Evolutionary conservation across 2,329 filamentous ascomycete species (phyloP), one percentile per base, ranked within the genome.

Genomic region (Fusarium equiseti): DNA sequence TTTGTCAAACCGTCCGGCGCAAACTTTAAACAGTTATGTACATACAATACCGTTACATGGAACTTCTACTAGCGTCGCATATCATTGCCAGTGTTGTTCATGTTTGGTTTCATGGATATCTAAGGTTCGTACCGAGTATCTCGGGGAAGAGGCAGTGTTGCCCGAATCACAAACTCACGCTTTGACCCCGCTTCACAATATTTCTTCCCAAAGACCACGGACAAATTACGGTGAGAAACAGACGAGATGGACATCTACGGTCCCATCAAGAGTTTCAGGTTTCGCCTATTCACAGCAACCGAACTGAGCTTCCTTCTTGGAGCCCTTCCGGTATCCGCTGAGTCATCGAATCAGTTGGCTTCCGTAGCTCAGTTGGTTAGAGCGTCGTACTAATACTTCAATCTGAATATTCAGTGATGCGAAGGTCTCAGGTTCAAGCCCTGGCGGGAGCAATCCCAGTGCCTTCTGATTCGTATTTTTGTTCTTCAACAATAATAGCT

Each of bases 321-420:
- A 16, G 16, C 22, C 8, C 15, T 44, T 44, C 42, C 42, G 42
- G 20, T 24, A 6, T 44, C 42, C 42, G 42, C 42, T 44, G 42
- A 44, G 42, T 44, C 42, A 44, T 44, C 22, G 42, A 44, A 44
- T 44, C 35, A 32, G 49, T 38, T 18, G 49, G 49, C 49, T 51
- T 48, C 49, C 49, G 49, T 51, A 51, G 49, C 74, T 70, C 75
- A 66, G 63, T 66, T 66, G 63, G 63, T 66, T 66, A 66, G 63
- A 66, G 63, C 52, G 40, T 55, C 52, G 40, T 66, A 66, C 63
- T 66, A 66, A 66, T 66, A 66, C 63, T 64, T 49, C 63, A 64
- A 44, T 45, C 56, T 26, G 62, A 58, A 29, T 63, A 38, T 57
- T n/a, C 62, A 22, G 61, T 64, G 12, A 65, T 66, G 63, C 63